Evolutionary conservation across 805 yeast species (phyloP).

Genomic region (Yarrowia sp.): DNA sequence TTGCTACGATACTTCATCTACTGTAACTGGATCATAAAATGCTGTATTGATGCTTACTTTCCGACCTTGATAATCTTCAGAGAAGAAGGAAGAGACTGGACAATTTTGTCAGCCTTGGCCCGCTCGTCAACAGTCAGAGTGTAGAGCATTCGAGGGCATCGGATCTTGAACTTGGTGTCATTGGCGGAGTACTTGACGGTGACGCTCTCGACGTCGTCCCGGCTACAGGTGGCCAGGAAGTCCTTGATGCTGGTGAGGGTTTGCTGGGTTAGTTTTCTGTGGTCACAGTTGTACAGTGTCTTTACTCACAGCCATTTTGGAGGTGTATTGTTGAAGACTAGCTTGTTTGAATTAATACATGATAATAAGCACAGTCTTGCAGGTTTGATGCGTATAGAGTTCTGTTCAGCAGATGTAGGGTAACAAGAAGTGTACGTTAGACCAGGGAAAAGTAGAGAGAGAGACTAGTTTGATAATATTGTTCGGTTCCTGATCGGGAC

Average conservation of each 20-base stretch:
- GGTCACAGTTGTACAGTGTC: background rate
- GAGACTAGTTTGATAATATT: background rate
- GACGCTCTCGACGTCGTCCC: conserved; percentile 91
- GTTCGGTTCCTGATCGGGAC: too few species aligned
- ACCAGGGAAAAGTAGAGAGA: background rate
- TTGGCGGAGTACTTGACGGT: conserved; percentile 91
- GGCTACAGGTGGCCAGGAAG: conserved; percentile 80
- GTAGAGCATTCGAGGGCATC: conserved; percentile 93
- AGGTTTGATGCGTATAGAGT: background rate
- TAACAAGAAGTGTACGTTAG: background rate
- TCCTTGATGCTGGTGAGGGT: conserved; percentile 96
- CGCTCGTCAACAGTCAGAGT: conserved; percentile 93
- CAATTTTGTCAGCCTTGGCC: conserved; percentile 95
- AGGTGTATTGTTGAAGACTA: background rate
- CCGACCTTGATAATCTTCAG: conserved; percentile 35
- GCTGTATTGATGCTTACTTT: conserved; percentile 28
- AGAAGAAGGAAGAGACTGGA: conserved; percentile 92
- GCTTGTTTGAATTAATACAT: background rate
- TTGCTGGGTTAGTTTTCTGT: conserved; percentile 36
- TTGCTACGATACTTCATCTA: too few species aligned
- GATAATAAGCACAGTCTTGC: background rate
- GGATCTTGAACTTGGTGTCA: conserved; percentile 98
- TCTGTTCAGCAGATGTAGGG: background rate
- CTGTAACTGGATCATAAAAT: too few species aligned
- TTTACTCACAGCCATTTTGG: conserved; percentile 10